Evolutionary conservation across 1,284 basidiomycete genomes (phyloP), one percentile per base, ranked within the genome.

Genomic region (Trichosporon faecale): DNA sequence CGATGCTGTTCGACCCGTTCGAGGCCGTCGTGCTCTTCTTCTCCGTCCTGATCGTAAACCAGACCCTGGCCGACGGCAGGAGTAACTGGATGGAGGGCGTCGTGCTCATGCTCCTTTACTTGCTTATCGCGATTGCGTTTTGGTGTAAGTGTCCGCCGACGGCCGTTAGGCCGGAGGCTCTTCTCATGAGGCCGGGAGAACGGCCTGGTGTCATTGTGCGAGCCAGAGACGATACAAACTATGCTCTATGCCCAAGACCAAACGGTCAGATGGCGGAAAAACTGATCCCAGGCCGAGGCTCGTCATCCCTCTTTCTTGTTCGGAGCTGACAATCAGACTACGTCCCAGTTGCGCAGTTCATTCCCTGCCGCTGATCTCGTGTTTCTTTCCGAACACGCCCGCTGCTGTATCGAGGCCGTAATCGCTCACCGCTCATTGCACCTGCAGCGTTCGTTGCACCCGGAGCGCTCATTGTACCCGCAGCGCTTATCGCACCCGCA

Each of bases 21-120:
- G 85, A 83, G 77, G 82, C 82, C 23, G 76, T 85, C 64, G 80
- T 84, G 21, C 78, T 86, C 16, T 85, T 90, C 83, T 81, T 90
- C 31, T 81, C 87, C n/a, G 91, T 94, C 14, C 85, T 93, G 74
- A 91, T 91, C 11, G 91, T 94, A 84, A 91, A 90, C 73, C 90
- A 92, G 75, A 90, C 91, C 25, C 88, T 93, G 0, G 87, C 89
- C 66, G 92, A 94, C 77, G 92, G 79, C 3, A 66, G 79, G 69
- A 77, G 76, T 16, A 80, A 79, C 76, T 83, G 82, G 82, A 83
- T 83, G 80, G 80, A 87, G 75, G 88, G 88, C 2, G 77, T 86
- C 27, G 85, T 86, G 3, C 81, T 89, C 21, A 85, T 88, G 69
- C 84, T 87, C 84, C 75, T 82, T 76, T 86, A 82, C 73, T 66